These are phyloP conservation scores for Myxozyma neglecta DNA, from an alignment of 805 yeast species.

Conservation along the genomic window DNA sequence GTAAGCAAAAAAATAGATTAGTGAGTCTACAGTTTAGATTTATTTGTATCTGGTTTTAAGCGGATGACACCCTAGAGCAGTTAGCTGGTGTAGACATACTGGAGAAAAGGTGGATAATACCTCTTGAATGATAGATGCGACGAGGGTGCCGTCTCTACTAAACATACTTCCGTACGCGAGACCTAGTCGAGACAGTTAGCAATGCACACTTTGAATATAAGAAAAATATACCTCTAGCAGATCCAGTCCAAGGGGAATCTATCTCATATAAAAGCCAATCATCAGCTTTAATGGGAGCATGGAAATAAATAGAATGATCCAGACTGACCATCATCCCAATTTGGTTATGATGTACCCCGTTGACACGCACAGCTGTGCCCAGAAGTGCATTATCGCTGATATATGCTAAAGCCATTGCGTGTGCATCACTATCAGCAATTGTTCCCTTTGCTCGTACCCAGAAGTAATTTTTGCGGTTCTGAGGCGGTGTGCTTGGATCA, in stretches of 20 bases:
- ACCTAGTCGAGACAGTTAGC: neutral
- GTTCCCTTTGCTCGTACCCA: conserved; percentile 30
- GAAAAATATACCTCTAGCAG: conserved; percentile 17
- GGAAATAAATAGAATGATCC: conserved; percentile 33
- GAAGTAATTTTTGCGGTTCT: conserved; percentile 13
- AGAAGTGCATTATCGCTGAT: conserved; percentile 29
- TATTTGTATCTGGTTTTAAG: neutral
- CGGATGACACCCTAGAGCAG: conserved; percentile 19
- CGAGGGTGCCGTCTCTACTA: conserved; percentile 16
- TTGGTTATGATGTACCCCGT: conserved; percentile 3
- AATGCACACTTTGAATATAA: neutral
- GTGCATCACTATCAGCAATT: conserved; percentile 23
- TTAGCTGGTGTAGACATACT: neutral
- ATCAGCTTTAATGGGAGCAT: conserved; percentile 29
- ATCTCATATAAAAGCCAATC: conserved; percentile 29
- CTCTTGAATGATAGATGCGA: conserved; percentile 30
- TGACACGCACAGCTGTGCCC: conserved; percentile 30
- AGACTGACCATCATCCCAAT: conserved; percentile 33
- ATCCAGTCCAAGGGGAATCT: conserved; percentile 23
- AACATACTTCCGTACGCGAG: conserved; percentile 20
- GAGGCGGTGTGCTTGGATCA: conserved; percentile 1
- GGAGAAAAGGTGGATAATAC: conserved; percentile 3
- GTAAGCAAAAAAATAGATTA: neutral
- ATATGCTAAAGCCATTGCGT: conserved; percentile 33
- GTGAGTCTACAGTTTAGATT: conserved; percentile 11